phyloP scores from a whole-genome alignment of 1,139 yeast genomes.

The Diutina neorugosa region DNA sequence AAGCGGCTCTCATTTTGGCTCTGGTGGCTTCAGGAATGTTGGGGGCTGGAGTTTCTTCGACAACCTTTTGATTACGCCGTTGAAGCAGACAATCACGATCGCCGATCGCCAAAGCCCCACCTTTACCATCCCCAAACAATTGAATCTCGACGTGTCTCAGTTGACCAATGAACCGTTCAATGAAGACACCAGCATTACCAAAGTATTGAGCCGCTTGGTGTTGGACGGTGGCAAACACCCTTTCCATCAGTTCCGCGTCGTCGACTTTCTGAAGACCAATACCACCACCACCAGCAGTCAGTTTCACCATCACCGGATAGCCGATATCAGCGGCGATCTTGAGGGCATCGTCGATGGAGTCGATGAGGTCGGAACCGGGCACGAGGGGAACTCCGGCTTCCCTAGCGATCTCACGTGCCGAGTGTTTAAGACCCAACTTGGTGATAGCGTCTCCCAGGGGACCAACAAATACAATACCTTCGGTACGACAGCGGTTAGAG shows the following conservation, averaged over 20 bases:
- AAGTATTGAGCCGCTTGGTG: constrained; percentile 90
- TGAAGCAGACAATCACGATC: constrained; percentile 97
- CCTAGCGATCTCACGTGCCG: constrained; percentile 88
- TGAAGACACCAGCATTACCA: constrained; percentile 89
- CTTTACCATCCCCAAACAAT: constrained; percentile 90
- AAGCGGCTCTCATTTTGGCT: constrained; percentile 63
- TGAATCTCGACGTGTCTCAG: constrained; percentile 96
- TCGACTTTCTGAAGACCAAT: constrained; percentile 93
- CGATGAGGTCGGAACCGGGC: constrained; percentile 83
- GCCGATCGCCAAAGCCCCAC: constrained; percentile 84
- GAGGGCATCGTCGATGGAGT: constrained; percentile 59
- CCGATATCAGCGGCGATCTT: constrained; percentile 66
- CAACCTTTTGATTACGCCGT: constrained; percentile 90
- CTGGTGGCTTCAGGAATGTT: constrained; percentile 75
- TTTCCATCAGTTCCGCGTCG: constrained; percentile 61
- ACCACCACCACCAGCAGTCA: constrained; percentile 99
- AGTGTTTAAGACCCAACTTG: constrained; percentile 83
- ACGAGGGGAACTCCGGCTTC: constrained; percentile 87
- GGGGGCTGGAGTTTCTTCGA: constrained; percentile 98
- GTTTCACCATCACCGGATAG: constrained; percentile 91
- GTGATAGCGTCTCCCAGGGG: constrained; percentile 92
- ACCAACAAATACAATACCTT: constrained; percentile 86
- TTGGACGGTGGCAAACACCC: constrained; percentile 80
- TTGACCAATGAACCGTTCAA: constrained; percentile 86
- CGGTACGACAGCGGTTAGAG: constrained; percentile 72